Base-by-base conservation (phyloP, 2,329 filamentous ascomycete species). In the Stenocarpella maydis region DNA sequence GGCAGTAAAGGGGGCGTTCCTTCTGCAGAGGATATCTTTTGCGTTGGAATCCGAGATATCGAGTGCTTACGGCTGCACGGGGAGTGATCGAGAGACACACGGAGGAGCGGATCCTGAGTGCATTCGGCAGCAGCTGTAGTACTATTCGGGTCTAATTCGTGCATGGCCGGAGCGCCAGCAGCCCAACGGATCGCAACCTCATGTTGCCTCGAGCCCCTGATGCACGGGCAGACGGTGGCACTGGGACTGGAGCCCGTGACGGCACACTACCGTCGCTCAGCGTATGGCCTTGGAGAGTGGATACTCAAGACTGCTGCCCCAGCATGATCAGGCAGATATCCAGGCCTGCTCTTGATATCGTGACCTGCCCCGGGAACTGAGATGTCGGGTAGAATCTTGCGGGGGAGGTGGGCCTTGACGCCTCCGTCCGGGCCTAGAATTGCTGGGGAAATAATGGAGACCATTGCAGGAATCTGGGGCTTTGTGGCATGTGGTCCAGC, bases 401-500 rank as follows among this genome's bases (percentile, higher is more conserved):
- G 64, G 50, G 50, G 50, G 50, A 66, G 26, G 64, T 66, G 64
- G 64, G 39, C 64, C 50, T 26, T 26, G 39, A 6, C 26, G 26
- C 31, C 31, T 43, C n/a, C 19, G 45, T 47, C 34, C 39, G 45
- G 39, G 49, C 21, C 49, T 45, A 43, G 34, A 65, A 45, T 45
- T 53, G 45, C 64, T 66, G 50, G 64, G 64, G 64, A 66, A 53
- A 53, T 12, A n/a, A 24, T 45, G 39, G 64, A 49, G 64, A n/a
- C 55, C 39, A 31, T 31, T n/a, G 15, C 5, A 26, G 50, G 19
- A 37, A 31, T 54, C 24, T 28, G 26, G 50, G 50, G 64, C 26
- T 34, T 34, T 12, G 10, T 17, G 21, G 28, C 50, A 24, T 55
- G 50, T 66, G 50, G 55, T 34, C 10, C 17, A 26, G 15, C 6